Percentiles rank a stretch among this genome's conserved stretches.
Evolutionary conservation across 495 filamentous ascomycete genomes (phyloP).

Genomic region (Platismatia glauca): DNA sequence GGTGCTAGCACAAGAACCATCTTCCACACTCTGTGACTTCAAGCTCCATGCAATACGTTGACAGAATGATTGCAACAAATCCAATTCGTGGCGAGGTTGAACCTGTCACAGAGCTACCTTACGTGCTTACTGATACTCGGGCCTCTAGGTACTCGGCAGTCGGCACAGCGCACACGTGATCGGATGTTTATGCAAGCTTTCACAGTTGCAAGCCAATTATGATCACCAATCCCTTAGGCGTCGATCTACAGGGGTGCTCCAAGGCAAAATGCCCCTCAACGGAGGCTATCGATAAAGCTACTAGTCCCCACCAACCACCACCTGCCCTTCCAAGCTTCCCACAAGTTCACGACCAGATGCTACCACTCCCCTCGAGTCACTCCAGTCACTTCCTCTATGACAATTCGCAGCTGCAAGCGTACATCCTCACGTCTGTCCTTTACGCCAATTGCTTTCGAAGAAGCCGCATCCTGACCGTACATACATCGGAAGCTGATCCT

Average conservation of each 20-base stretch:
- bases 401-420: not conserved
- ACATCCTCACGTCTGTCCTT: constrained; percentile 10
- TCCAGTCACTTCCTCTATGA: constrained; percentile 2
- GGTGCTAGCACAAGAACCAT: not conserved
- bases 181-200: constrained; percentile 7
- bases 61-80: not conserved
- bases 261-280: not conserved
- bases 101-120: no score
- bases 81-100: no score
- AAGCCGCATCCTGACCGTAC: not conserved
- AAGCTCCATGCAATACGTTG: not conserved
- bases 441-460: constrained; percentile 10
- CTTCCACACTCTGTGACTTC: not conserved
- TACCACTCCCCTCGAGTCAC: constrained; percentile 2
- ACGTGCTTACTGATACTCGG: no score
- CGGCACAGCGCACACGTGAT: constrained; percentile 4
- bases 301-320: constrained; percentile 6
- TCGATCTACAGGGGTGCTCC: not conserved
- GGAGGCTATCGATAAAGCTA: constrained; percentile 3
- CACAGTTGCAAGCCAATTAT: no score
- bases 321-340: constrained; percentile 4
- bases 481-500: not conserved
- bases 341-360: not conserved
- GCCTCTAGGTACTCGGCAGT: no score
- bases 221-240: not conserved